Conservation (phyloP, 2,329 filamentous ascomycete species). For the Lachnellula willkommii region DNA sequence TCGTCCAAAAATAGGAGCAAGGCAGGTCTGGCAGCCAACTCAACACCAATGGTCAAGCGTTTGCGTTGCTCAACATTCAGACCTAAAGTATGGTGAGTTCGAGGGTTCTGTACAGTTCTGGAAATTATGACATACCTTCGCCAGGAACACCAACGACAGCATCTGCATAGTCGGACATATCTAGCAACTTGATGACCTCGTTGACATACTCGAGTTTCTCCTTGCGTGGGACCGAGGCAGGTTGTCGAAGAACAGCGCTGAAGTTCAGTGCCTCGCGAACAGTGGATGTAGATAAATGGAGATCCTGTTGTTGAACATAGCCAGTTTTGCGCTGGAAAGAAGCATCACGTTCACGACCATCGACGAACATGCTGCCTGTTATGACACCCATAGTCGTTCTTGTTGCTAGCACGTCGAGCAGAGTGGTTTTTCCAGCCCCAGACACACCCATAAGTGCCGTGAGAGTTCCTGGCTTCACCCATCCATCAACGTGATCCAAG, state of each 20-base stretch:
- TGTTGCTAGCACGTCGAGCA: constrained; percentile 74
- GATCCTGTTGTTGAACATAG: constrained; percentile 89
- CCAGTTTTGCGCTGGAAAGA: constrained; percentile 91
- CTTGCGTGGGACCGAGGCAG: constrained; percentile 60
- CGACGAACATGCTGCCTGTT: constrained; percentile 65
- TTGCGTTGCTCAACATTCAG: constrained; percentile 67
- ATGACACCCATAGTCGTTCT: constrained; percentile 87
- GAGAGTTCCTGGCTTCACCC: constrained; percentile 65
- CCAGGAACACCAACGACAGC: constrained; percentile 88
- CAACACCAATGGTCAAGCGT: constrained; percentile 87
- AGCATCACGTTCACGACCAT: constrained; percentile 32
- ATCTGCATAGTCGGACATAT: constrained; percentile 88
- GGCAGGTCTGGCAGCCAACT: constrained; percentile 85
- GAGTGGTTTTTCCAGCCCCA: constrained; percentile 84
- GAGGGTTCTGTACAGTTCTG: constrained; percentile 50
- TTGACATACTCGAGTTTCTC: constrained; percentile 91
- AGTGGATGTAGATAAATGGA: constrained; percentile 78
- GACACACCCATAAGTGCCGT: constrained; percentile 55
- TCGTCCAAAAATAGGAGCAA: constrained; percentile 89
- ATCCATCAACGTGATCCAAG: constrained; percentile 62
- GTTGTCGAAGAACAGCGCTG: constrained; percentile 80
- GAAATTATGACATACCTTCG: constrained; percentile 66
- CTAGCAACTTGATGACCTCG: constrained; percentile 84
- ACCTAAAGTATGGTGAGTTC: not conserved
- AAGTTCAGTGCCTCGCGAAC: constrained; percentile 85